Evolutionary conservation across 2,329 filamentous ascomycete species (phyloP).

Genomic region (Diplodia seriata): DNA sequence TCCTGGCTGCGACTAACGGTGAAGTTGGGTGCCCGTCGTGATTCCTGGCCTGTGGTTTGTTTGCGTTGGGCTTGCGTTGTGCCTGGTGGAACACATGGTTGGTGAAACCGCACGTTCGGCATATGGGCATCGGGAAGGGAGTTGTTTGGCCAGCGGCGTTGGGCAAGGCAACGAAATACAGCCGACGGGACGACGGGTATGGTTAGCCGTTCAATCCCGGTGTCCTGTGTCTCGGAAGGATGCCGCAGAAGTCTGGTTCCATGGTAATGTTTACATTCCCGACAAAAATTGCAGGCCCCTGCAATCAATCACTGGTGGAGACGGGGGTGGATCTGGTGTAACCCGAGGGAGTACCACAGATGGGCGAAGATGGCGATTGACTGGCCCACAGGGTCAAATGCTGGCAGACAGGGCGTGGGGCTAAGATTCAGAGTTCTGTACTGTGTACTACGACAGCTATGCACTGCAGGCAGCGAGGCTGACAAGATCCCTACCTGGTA

Average conservation of each 20-base stretch:
- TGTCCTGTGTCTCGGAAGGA: constrained; percentile 24
- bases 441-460: constrained; percentile 8
- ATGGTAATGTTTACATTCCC: constrained; percentile 25
- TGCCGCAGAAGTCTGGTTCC: constrained; percentile 6
- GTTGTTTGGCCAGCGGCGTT: background rate
- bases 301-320: constrained; percentile 3
- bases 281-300: constrained; percentile 13
- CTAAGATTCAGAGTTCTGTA: constrained; percentile 21
- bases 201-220: constrained; percentile 15
- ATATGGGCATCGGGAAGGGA: constrained; percentile 6
- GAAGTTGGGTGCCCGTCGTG: constrained; percentile 11
- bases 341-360: background rate
- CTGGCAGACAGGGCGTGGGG: background rate
- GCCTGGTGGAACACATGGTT: background rate
- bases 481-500: background rate
- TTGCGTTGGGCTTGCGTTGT: constrained; percentile 3
- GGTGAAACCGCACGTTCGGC: constrained; percentile 2
- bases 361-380: background rate
- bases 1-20: background rate
- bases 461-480: background rate
- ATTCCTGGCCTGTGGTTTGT: background rate
- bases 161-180: constrained; percentile 15
- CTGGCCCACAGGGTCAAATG: background rate
- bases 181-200: constrained; percentile 7
- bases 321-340: constrained; percentile 23